Evolutionary conservation across 139 green algal genomes (phyloP).

Genomic region (Picochlorum sp.): DNA sequence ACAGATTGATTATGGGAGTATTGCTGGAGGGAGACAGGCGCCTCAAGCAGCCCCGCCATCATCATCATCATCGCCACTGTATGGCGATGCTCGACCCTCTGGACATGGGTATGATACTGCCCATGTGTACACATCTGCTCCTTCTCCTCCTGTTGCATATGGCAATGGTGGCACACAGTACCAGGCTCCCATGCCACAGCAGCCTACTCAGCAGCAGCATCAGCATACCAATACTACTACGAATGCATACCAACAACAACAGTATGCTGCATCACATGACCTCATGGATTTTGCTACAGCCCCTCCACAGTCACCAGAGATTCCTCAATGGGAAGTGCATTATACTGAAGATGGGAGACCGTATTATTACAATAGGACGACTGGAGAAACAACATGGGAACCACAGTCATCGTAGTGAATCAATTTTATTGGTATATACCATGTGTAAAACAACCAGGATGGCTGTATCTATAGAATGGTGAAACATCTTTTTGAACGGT

Average conservation of each 20-base stretch:
- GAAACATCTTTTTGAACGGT: no score
- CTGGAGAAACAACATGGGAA: constrained; percentile 69
- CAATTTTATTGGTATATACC: no score
- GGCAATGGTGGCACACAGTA: constrained; percentile 3
- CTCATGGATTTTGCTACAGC: constrained; percentile 18
- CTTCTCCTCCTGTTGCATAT: no score
- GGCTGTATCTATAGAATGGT: no score
- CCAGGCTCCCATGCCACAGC: not conserved
- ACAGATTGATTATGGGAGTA: constrained; percentile 30
- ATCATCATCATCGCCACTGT: not conserved
- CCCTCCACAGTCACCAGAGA: constrained; percentile 2
- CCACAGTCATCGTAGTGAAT: constrained; percentile 17
- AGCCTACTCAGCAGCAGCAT: not conserved
- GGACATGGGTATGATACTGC: no score
- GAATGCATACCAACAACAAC: not conserved
- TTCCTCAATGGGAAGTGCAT: constrained; percentile 56
- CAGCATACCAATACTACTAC: constrained; percentile 14
- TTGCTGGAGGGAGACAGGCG: constrained; percentile 15
- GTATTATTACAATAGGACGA: constrained; percentile 69
- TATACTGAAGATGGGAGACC: constrained; percentile 61
- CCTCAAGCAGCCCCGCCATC: no score
- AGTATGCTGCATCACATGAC: not conserved
- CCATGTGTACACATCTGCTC: not conserved
- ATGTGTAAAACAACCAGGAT: no score
- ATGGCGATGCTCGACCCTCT: no score